Evolutionary conservation across 208 protist genomes (phyloP).

Genomic region (Zelonia costaricensis): DNA sequence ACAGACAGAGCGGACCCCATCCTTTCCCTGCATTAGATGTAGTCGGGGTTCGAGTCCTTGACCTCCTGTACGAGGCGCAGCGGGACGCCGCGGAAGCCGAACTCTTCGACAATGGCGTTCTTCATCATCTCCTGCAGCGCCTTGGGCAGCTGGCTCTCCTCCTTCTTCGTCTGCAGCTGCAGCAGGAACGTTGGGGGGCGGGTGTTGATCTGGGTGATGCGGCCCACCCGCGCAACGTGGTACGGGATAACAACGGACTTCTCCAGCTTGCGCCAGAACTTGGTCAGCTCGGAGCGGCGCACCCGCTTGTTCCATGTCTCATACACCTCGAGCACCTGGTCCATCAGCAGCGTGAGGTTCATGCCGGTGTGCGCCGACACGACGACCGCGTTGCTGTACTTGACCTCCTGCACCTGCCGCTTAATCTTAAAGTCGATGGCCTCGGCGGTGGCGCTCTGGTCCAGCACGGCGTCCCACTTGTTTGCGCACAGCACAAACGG

Average conservation of each 20-base stretch:
- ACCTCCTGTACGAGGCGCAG: slow-evolving; percentile 89
- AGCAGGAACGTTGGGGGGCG: slow-evolving; percentile 86
- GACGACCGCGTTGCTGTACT: slow-evolving; percentile 90
- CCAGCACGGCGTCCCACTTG: slow-evolving; percentile 93
- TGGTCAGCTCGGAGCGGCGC: slow-evolving; percentile 74
- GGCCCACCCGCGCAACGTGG: slow-evolving; percentile 83
- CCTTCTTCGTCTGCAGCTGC: slow-evolving; percentile 90
- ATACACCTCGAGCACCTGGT: slow-evolving; percentile 83
- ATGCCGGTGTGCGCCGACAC: slow-evolving; percentile 85
- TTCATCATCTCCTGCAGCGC: slow-evolving; percentile 91
- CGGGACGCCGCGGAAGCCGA: slow-evolving; percentile 89
- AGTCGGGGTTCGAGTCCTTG: slow-evolving; percentile 89
- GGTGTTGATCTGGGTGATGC: slow-evolving; percentile 87
- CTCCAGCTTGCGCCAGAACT: slow-evolving; percentile 92
- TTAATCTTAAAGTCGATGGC: slow-evolving; percentile 94
- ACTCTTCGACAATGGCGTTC: slow-evolving; percentile 91
- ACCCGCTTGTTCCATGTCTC: slow-evolving; percentile 92
- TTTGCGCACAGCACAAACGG: slow-evolving; percentile 91
- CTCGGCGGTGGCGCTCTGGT: slow-evolving; percentile 87
- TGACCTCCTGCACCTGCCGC: slow-evolving; percentile 87
- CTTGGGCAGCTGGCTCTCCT: slow-evolving; percentile 72
- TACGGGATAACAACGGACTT: slow-evolving; percentile 90
- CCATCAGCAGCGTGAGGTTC: slow-evolving; percentile 89
- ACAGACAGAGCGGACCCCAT: too few species aligned
- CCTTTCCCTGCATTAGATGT: too few species aligned